Percentiles rank a stretch among this genome's conserved stretches.
Evolutionary conservation across 2,329 filamentous ascomycete species (phyloP).

Genomic region (Fusarium nelsonii): DNA sequence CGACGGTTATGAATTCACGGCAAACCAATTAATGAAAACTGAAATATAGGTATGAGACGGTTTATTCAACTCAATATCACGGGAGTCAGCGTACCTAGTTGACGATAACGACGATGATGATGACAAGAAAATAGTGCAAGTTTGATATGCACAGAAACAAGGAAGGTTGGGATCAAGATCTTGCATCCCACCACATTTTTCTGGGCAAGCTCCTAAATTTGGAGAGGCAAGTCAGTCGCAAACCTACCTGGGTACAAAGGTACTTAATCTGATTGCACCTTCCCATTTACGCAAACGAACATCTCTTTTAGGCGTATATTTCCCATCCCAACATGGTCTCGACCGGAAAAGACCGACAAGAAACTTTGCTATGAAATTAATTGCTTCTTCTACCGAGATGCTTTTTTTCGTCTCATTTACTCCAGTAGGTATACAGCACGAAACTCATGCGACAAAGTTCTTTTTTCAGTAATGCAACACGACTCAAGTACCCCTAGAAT

Average conservation of each 20-base stretch:
- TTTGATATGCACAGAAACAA: slow-evolving; percentile 15
- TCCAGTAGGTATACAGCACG: neutral
- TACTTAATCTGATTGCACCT: slow-evolving; percentile 10
- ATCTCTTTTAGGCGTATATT: slow-evolving; percentile 10
- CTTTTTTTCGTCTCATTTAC: neutral
- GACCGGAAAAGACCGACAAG: neutral
- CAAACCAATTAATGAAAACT: neutral
- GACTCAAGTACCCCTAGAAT: slow-evolving; percentile 15
- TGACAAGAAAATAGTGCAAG: neutral
- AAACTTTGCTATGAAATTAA: neutral
- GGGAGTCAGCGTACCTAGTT: neutral
- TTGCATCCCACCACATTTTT: slow-evolving; percentile 35
- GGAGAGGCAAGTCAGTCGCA: slow-evolving; percentile 15
- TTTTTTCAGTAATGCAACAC: neutral
- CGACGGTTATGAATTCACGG: slow-evolving; percentile 1
- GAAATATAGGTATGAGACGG: neutral
- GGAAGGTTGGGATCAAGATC: slow-evolving; percentile 32
- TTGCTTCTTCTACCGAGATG: neutral
- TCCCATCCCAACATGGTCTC: slow-evolving; percentile 16
- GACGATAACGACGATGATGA: neutral
- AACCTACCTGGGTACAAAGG: slow-evolving; percentile 1
- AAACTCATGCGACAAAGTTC: neutral
- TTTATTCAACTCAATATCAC: neutral
- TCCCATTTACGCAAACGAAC: slow-evolving; percentile 29
- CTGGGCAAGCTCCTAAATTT: slow-evolving; percentile 37